A percentile compares a stretch with the other conserved stretches of the same genome.
These are phyloP conservation scores for Gymnopilus junonius DNA, from an alignment of 768 basidiomycete genomes.

Conservation along the genomic window DNA sequence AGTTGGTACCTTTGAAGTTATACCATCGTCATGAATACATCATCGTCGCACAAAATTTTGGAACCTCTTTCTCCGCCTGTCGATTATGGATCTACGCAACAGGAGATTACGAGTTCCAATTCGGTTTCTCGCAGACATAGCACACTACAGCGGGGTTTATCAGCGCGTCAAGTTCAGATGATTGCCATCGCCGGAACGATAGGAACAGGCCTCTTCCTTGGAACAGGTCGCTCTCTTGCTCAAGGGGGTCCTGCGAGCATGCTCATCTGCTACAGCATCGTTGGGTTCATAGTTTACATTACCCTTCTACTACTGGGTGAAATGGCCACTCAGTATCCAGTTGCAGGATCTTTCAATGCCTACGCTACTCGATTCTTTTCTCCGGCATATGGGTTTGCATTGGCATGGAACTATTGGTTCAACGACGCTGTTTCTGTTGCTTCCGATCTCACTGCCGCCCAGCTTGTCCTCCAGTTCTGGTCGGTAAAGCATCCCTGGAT, in stretches of 20 bases:
- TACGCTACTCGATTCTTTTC: conserved; percentile 89
- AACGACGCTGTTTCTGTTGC: conserved; percentile 88
- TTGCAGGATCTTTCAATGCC: conserved; percentile 89
- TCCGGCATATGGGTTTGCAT: conserved; percentile 84
- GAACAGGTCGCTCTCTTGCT: conserved; percentile 78
- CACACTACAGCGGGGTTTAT: conserved; percentile 66
- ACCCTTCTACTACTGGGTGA: conserved; percentile 82
- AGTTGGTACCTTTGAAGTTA: neutral
- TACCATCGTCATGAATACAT: conserved; percentile 6
- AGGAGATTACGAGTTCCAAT: neutral
- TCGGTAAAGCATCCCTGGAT: conserved; percentile 66
- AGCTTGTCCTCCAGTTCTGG: conserved; percentile 82
- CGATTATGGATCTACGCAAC: conserved; percentile 18
- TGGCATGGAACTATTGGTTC: conserved; percentile 93
- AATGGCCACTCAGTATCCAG: conserved; percentile 88
- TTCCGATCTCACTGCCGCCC: conserved; percentile 85
- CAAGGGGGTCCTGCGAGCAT: conserved; percentile 88
- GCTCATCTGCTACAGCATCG: conserved; percentile 77
- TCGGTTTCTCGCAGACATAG: neutral
- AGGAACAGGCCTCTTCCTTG: conserved; percentile 60
- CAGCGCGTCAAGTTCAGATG: conserved; percentile 86
- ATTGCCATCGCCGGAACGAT: conserved; percentile 81
- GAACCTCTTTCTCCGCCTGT: conserved; percentile 4
- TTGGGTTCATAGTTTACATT: conserved; percentile 79
- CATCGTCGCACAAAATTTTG: neutral